phyloP scores from a whole-genome alignment of 495 filamentous ascomycete genomes.

The Penicillium macrosclerotiorum region DNA sequence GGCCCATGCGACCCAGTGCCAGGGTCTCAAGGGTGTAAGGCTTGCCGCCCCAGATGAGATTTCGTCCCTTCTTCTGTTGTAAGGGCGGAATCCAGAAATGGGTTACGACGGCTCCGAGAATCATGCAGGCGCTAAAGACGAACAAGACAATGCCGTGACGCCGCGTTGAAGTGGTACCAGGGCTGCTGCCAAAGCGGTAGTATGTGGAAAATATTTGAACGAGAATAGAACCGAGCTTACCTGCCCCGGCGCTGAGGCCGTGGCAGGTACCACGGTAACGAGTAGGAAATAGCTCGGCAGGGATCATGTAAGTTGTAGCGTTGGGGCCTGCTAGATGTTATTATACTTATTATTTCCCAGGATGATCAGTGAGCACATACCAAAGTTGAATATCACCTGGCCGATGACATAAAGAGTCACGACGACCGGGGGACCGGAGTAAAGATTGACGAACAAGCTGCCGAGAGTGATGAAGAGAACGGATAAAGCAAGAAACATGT shows the following conservation, averaged over 20 bases:
- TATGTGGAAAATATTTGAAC: conserved; percentile 52
- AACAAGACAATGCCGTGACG: conserved; percentile 45
- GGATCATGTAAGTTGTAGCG: conserved; percentile 60
- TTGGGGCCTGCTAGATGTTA: conserved; percentile 46
- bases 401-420: conserved; percentile 58
- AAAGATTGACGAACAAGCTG: conserved; percentile 44
- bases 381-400: conserved; percentile 65
- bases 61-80: conserved; percentile 26
- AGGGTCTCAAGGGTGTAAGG: conserved; percentile 43
- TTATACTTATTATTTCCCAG: no score
- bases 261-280: conserved; percentile 57
- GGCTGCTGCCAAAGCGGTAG: conserved; percentile 37
- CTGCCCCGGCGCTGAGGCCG: conserved; percentile 52
- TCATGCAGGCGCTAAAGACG: conserved; percentile 47
- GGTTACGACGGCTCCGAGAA: conserved; percentile 44
- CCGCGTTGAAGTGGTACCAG: conserved; percentile 29
- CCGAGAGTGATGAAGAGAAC: conserved; percentile 50
- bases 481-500: conserved; percentile 46
- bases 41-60: conserved; percentile 38
- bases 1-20: conserved; percentile 37
- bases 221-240: conserved; percentile 59
- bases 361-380: conserved; percentile 20
- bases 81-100: conserved; percentile 45
- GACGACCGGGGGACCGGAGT: conserved; percentile 38
- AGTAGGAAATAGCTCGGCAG: conserved; percentile 61